These are phyloP conservation scores for Beauveria scarabaeidicola DNA, from an alignment of 2,329 filamentous ascomycete species.

Conservation along the genomic window DNA sequence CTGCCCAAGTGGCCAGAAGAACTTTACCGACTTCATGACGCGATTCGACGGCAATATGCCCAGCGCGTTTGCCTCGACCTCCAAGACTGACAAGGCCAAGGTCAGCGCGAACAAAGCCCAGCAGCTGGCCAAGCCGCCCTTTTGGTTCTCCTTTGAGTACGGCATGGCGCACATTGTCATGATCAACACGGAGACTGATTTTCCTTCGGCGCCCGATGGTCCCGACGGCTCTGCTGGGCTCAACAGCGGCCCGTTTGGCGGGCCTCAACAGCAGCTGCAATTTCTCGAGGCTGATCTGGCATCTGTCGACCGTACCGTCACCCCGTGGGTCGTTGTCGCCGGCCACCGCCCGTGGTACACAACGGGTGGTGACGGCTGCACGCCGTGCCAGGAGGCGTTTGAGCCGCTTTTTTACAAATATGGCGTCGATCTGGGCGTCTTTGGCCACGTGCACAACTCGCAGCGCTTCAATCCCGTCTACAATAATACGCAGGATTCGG, in stretches of 20 bases:
- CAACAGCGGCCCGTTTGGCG: conserved; percentile 42
- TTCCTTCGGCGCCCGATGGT: conserved; percentile 21
- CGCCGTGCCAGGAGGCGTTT: conserved; percentile 41
- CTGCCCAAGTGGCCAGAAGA: conserved; percentile 45
- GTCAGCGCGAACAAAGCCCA: conserved; percentile 36
- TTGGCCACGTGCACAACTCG: conserved; percentile 51
- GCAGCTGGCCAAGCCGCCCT: conserved; percentile 23
- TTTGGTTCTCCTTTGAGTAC: conserved; percentile 23
- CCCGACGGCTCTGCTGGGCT: conserved; percentile 22
- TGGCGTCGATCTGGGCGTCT: conserved; percentile 47
- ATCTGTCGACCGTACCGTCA: conserved; percentile 45
- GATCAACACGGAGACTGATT: conserved; percentile 27
- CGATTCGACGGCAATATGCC: conserved; percentile 41
- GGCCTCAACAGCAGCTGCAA: conserved; percentile 38
- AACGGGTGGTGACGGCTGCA: conserved; percentile 32
- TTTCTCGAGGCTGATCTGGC: conserved; percentile 48
- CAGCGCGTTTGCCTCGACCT: conserved; percentile 40
- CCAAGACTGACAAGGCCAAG: conserved; percentile 30
- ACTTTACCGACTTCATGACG: conserved; percentile 52
- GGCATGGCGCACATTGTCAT: conserved; percentile 23
- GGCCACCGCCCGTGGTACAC: conserved; percentile 42
- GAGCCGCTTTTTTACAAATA: conserved; percentile 46
- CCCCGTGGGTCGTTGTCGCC: conserved; percentile 33
- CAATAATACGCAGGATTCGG: conserved; percentile 27
- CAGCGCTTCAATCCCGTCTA: conserved; percentile 40